phyloP scores from a whole-genome alignment of 306 rosid genomes.

The Sophora flavescens region DNA sequence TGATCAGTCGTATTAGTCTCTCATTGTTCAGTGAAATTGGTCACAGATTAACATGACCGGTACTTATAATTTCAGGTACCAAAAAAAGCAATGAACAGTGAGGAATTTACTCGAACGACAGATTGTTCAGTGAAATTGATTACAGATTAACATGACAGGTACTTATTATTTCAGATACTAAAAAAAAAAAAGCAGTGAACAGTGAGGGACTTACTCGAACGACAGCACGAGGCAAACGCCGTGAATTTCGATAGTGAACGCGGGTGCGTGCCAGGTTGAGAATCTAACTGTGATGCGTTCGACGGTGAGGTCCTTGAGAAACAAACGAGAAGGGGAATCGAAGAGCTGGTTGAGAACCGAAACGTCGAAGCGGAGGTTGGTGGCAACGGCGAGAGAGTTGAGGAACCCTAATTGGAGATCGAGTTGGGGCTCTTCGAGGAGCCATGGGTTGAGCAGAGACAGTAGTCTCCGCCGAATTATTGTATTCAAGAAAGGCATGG shows the following conservation, averaged over 20 bases:
- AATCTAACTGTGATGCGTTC: slow-evolving; percentile 64
- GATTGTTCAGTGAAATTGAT: too few species aligned
- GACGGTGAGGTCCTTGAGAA: slow-evolving; percentile 62
- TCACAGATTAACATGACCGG: too few species aligned
- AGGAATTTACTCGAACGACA: too few species aligned
- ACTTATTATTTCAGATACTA: too few species aligned
- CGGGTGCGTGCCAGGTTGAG: slow-evolving; percentile 75
- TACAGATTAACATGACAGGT: too few species aligned
- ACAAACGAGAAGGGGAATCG: slow-evolving; percentile 56
- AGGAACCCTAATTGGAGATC: slow-evolving; percentile 66
- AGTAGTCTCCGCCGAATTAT: slow-evolving; percentile 63
- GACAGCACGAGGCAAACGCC: slow-evolving; percentile 66
- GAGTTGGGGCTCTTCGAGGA: slow-evolving; percentile 70
- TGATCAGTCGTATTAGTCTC: too few species aligned
- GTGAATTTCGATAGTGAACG: slow-evolving; percentile 64
- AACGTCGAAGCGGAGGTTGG: slow-evolving; percentile 64
- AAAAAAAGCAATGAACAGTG: too few species aligned
- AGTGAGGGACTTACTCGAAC: slow-evolving; percentile 57
- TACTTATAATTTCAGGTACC: too few species aligned
- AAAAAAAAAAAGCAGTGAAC: neutral
- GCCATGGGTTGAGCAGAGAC: slow-evolving; percentile 84
- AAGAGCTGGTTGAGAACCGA: slow-evolving; percentile 64
- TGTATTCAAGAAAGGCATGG: slow-evolving; percentile 62
- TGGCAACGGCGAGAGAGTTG: slow-evolving; percentile 58
- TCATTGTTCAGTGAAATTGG: too few species aligned